Evolutionary conservation across 352 stramenopile species (phyloP).

Genomic region (Pythium aquatile): DNA sequence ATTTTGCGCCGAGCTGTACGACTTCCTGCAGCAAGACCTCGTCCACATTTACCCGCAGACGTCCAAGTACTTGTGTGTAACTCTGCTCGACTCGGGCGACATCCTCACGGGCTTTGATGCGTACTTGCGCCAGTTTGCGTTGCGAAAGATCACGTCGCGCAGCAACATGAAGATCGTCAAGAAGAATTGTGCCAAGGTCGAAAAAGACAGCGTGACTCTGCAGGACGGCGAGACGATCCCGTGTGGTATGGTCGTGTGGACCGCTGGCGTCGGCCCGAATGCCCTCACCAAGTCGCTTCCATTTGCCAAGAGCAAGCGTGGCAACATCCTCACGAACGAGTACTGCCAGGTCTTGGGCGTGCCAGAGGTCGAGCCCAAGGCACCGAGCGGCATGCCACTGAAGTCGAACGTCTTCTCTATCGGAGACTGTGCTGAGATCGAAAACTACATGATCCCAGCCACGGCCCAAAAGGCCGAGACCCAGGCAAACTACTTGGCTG

Average conservation of each 20-base stretch:
- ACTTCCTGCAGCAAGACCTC: conserved; percentile 92
- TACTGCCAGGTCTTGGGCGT: conserved; percentile 76
- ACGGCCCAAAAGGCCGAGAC: conserved; percentile 91
- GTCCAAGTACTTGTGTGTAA: conserved; percentile 70
- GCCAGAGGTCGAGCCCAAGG: conserved; percentile 50
- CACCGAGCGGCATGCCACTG: conserved; percentile 64
- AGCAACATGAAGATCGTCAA: conserved; percentile 79
- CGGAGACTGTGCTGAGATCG: conserved; percentile 92
- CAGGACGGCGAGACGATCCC: conserved; percentile 57
- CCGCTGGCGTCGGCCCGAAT: conserved; percentile 73
- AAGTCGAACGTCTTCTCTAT: conserved; percentile 92
- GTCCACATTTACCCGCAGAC: conserved; percentile 72
- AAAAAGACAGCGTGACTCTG: conserved; percentile 58
- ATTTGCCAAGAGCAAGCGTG: conserved; percentile 77
- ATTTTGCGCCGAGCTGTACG: conserved; percentile 96
- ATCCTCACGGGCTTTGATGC: conserved; percentile 75
- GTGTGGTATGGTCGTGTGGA: conserved; percentile 74
- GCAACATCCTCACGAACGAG: conserved; percentile 82
- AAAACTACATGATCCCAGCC: conserved; percentile 85
- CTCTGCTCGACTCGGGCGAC: conserved; percentile 64
- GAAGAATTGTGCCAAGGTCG: conserved; percentile 73
- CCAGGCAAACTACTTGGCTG: conserved; percentile 65
- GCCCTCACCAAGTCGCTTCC: conserved; percentile 75
- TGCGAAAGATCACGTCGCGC: conserved; percentile 80
- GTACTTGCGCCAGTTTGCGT: conserved; percentile 63